Conservation (phyloP, 2,329 filamentous ascomycete genomes). For the Sporothrix euskadiensis region DNA sequence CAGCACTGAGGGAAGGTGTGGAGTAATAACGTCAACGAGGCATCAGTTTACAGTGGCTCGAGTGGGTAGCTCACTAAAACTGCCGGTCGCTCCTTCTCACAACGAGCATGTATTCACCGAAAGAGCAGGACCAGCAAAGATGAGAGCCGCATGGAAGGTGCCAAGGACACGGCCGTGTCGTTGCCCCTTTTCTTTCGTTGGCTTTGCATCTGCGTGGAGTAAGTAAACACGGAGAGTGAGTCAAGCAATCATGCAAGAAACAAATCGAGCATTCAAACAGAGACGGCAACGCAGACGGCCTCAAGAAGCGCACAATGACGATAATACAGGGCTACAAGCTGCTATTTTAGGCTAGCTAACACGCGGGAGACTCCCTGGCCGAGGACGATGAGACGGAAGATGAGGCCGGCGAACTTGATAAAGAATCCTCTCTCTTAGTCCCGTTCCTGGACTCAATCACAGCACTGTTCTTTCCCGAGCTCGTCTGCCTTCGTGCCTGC, state of each 20-base stretch:
- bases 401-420: not conserved
- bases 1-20: not conserved
- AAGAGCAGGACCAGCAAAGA: not conserved
- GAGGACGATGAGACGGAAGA: not conserved
- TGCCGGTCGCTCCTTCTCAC: not conserved
- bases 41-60: not conserved
- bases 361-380: not conserved
- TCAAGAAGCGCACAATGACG: not conserved
- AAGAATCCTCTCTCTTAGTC: not conserved
- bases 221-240: not conserved
- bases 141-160: not conserved
- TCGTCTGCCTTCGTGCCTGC: constrained; percentile 16
- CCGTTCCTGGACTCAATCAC: not conserved
- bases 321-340: not conserved
- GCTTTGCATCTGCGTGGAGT: not conserved
- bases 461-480: not conserved
- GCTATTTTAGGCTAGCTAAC: constrained; percentile 7
- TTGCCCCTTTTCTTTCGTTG: not conserved
- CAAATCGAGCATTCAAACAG: not conserved
- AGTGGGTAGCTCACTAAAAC: not conserved
- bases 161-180: not conserved
- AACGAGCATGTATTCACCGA: not conserved
- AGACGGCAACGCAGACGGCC: not conserved
- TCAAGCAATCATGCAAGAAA: not conserved
- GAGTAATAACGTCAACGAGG: not conserved